Evolutionary conservation across 2,329 filamentous ascomycete genomes (phyloP).

Genomic region (Calycina herbarum): DNA sequence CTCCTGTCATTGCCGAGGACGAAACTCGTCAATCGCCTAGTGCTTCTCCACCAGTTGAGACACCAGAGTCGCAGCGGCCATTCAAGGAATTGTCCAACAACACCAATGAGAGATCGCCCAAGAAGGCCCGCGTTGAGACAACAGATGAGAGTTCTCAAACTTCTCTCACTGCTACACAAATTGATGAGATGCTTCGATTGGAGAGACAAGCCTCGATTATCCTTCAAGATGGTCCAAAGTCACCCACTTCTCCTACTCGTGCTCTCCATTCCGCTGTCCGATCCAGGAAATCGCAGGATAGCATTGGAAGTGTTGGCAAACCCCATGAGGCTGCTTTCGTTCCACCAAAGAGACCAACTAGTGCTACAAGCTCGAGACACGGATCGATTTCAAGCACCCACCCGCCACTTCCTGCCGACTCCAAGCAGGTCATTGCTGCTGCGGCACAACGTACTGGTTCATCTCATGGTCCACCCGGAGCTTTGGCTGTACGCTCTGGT

Average conservation of each 20-base stretch:
- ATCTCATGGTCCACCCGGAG: slow-evolving; percentile 10
- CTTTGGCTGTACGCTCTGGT: slow-evolving; percentile 42
- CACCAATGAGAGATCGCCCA: slow-evolving; percentile 43
- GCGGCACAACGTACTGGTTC: slow-evolving; percentile 38
- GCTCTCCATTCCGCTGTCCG: slow-evolving; percentile 42
- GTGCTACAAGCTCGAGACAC: slow-evolving; percentile 65
- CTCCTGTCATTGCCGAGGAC: slow-evolving; percentile 62
- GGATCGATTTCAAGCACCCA: slow-evolving; percentile 48
- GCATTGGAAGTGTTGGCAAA: slow-evolving; percentile 45
- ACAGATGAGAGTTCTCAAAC: slow-evolving; percentile 80
- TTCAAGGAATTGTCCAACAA: slow-evolving; percentile 66
- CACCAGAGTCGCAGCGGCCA: slow-evolving; percentile 56
- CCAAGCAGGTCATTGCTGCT: slow-evolving; percentile 80
- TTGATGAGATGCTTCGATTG: slow-evolving; percentile 71
- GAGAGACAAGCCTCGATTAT: slow-evolving; percentile 41
- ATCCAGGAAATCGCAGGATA: slow-evolving; percentile 51
- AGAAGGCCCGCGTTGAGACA: slow-evolving; percentile 47
- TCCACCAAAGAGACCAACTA: slow-evolving; percentile 60
- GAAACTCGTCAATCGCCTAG: slow-evolving; percentile 57
- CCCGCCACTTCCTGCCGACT: slow-evolving; percentile 79
- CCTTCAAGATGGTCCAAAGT: slow-evolving; percentile 27
- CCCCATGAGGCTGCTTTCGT: slow-evolving; percentile 40
- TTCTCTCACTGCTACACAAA: slow-evolving; percentile 74
- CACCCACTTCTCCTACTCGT: slow-evolving; percentile 30
- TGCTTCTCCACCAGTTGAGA: slow-evolving; percentile 50